Percentiles rank a stretch among this genome's conserved stretches.
Conservation (phyloP, 2,329 filamentous ascomycete species). For the Colletotrichum musae region DNA sequence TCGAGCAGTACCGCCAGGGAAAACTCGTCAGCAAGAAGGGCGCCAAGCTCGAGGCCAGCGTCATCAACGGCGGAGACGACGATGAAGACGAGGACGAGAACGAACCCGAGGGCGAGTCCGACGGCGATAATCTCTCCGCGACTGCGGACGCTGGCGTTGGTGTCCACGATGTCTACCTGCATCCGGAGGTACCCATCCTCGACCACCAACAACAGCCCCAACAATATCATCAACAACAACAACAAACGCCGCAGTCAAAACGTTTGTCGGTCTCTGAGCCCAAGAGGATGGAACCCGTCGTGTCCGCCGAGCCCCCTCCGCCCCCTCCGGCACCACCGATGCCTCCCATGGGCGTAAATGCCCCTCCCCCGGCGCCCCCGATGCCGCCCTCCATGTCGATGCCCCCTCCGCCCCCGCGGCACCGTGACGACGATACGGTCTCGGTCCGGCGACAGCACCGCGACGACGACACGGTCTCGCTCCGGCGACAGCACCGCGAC, state of each 20-base stretch:
- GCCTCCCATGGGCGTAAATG: slow-evolving; percentile 23
- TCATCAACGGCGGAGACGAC: slow-evolving; percentile 31
- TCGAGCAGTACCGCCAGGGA: slow-evolving; percentile 38
- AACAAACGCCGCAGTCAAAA: neutral
- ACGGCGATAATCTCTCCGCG: slow-evolving; percentile 13
- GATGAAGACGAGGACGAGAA: slow-evolving; percentile 24
- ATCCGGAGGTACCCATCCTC: too few relatives aligned
- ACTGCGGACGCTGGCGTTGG: slow-evolving; percentile 13
- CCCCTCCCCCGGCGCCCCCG: slow-evolving; percentile 17
- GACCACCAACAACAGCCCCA: too few relatives aligned
- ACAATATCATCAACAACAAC: too few relatives aligned
- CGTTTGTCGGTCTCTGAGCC: slow-evolving; percentile 4
- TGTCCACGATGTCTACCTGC: neutral
- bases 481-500: neutral
- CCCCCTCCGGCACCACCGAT: slow-evolving; percentile 35
- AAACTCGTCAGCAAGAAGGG: slow-evolving; percentile 37
- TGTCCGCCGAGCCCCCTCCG: slow-evolving; percentile 28
- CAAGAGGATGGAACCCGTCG: slow-evolving; percentile 25
- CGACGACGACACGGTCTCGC: slow-evolving; percentile 19
- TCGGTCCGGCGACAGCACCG: neutral
- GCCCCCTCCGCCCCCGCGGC: slow-evolving; percentile 3
- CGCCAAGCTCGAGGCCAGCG: slow-evolving; percentile 33
- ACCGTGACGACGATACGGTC: neutral
- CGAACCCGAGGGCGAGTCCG: slow-evolving; percentile 33
- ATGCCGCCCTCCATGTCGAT: slow-evolving; percentile 3